A percentile compares a stretch with the other conserved stretches of the same genome.
phyloP scores from a whole-genome alignment of 208 protist species.

The Jaenimonas drosophilae region DNA sequence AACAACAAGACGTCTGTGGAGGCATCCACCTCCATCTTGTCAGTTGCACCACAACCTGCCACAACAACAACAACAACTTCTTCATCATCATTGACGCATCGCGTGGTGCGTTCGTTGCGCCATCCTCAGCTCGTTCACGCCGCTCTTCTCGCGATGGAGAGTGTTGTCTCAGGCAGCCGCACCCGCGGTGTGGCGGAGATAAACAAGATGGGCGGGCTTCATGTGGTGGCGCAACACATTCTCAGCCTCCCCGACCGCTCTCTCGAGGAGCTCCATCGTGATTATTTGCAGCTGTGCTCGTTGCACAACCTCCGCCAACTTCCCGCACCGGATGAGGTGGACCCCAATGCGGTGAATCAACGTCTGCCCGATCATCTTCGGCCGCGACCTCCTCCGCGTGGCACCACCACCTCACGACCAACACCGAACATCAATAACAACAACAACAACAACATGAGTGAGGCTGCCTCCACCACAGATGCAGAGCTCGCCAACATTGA shows the following conservation, averaged over 20 bases:
- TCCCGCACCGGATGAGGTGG: neutral
- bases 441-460: neutral
- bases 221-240: neutral
- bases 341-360: neutral
- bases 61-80: too few species aligned
- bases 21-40: too few species aligned
- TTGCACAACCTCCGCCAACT: neutral
- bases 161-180: neutral
- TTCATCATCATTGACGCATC: too few species aligned
- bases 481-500: neutral
- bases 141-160: neutral
- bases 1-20: slow-evolving; percentile 4
- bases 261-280: neutral
- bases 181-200: neutral
- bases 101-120: too few species aligned
- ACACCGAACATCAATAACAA: neutral
- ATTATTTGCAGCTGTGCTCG: neutral
- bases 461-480: neutral
- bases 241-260: neutral
- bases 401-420: too few species aligned
- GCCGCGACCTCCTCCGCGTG: too few species aligned
- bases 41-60: too few species aligned
- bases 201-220: neutral
- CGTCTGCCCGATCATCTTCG: neutral
- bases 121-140: neutral